Conservation (phyloP, 2,329 filamentous ascomycete species). For the Penicillium sp. region DNA sequence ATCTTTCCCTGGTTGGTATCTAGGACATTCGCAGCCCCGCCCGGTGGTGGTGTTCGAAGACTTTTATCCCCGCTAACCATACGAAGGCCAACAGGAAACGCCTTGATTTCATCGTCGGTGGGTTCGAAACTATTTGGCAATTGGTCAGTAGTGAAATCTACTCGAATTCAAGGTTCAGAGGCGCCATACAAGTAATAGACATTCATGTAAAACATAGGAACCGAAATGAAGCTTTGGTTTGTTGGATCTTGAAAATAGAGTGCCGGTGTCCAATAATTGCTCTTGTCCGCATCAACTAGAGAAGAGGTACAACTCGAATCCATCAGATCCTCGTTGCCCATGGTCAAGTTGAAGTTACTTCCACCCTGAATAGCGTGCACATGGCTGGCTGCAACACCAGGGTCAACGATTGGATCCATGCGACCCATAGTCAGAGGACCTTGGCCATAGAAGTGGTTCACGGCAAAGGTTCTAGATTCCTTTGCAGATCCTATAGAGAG, state of each 20-base stretch:
- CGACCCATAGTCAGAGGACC: constrained; percentile 18
- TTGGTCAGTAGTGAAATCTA: background rate
- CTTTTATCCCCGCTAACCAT: constrained; percentile 68
- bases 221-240: constrained; percentile 66
- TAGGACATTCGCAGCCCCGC: constrained; percentile 50
- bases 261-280: constrained; percentile 77
- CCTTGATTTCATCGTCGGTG: constrained; percentile 67
- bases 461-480: constrained; percentile 20
- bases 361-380: constrained; percentile 74
- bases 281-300: constrained; percentile 68
- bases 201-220: constrained; percentile 55
- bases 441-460: constrained; percentile 22
- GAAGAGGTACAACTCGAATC: constrained; percentile 73
- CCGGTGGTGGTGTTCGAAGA: constrained; percentile 43
- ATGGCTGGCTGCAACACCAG: constrained; percentile 63
- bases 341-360: constrained; percentile 66
- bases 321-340: constrained; percentile 64
- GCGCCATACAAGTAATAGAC: constrained; percentile 72
- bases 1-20: constrained; percentile 18
- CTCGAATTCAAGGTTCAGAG: constrained; percentile 13
- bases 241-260: constrained; percentile 67
- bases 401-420: constrained; percentile 69
- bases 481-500: constrained; percentile 3
- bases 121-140: constrained; percentile 12
- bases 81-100: constrained; percentile 72